Percentiles rank a stretch among this genome's conserved stretches.
Evolutionary conservation across 108 stramenopile genomes (phyloP).

Genomic region (Conticribra weissflogii): DNA sequence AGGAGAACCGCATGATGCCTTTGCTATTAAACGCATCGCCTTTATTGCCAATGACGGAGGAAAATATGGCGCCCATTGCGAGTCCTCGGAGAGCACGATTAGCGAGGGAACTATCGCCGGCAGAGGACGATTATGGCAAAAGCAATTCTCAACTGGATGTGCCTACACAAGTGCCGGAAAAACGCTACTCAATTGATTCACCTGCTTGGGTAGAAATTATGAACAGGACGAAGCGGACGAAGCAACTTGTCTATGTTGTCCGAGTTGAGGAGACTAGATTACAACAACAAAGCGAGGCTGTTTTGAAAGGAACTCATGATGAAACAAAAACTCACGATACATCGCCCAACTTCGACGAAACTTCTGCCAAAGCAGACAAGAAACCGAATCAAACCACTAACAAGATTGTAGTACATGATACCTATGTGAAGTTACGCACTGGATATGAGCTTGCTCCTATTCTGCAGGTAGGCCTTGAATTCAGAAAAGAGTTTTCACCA

Average conservation of each 20-base stretch:
- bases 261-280: slow-evolving; percentile 46
- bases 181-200: background rate
- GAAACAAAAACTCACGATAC: background rate
- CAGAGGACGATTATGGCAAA: background rate
- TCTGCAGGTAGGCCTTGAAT: slow-evolving; percentile 50
- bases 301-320: slow-evolving; percentile 1
- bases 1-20: slow-evolving; percentile 41
- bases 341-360: background rate
- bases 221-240: slow-evolving; percentile 69
- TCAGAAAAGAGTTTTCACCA: slow-evolving; percentile 1
- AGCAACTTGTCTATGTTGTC: slow-evolving; percentile 79
- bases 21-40: slow-evolving; percentile 20
- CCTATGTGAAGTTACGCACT: slow-evolving; percentile 48
- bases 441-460: slow-evolving; percentile 69
- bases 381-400: background rate
- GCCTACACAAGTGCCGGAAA: background rate
- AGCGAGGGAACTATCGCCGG: background rate
- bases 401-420: background rate
- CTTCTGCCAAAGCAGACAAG: background rate
- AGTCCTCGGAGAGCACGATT: background rate
- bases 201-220: slow-evolving; percentile 85
- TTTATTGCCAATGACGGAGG: slow-evolving; percentile 10
- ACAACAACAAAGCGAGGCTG: slow-evolving; percentile 4
- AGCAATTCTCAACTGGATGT: background rate
- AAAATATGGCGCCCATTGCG: background rate